These are phyloP conservation scores for Metschnikowia orientalis DNA, from an alignment of 805 yeast genomes.

Conservation along the genomic window DNA sequence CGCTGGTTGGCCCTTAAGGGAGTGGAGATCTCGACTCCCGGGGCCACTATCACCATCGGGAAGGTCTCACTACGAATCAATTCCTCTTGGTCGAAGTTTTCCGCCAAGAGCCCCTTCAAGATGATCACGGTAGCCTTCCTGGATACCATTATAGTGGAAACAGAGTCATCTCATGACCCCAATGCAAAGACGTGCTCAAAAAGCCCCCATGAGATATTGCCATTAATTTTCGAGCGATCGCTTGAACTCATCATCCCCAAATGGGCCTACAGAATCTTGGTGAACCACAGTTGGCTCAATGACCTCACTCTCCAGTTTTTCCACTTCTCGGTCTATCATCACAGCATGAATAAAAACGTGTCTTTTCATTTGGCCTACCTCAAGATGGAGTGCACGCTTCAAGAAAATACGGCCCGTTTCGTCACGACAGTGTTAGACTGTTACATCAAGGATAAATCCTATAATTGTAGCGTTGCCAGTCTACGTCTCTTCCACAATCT, in stretches of 20 bases:
- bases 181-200: background rate
- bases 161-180: background rate
- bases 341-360: constrained; percentile 9
- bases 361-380: constrained; percentile 15
- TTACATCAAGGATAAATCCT: constrained; percentile 7
- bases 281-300: constrained; percentile 14
- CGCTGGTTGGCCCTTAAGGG: constrained; percentile 18
- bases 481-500: constrained; percentile 13
- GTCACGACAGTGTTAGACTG: constrained; percentile 12
- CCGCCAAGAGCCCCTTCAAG: constrained; percentile 12
- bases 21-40: constrained; percentile 9
- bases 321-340: constrained; percentile 13
- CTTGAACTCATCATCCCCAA: constrained; percentile 5
- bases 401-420: constrained; percentile 2
- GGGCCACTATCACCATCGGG: constrained; percentile 6
- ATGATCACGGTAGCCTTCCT: constrained; percentile 9
- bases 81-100: constrained; percentile 5
- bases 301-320: constrained; percentile 13
- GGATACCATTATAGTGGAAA: constrained; percentile 10
- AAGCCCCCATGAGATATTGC: background rate
- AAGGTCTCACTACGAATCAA: constrained; percentile 9
- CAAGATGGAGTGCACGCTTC: constrained; percentile 11
- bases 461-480: constrained; percentile 2
- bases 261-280: constrained; percentile 5
- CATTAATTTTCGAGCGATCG: constrained; percentile 1